Percentiles rank a stretch among this genome's conserved stretches.
Conservation (phyloP, 768 basidiomycete genomes). For the Auriscalpium microsporum region DNA sequence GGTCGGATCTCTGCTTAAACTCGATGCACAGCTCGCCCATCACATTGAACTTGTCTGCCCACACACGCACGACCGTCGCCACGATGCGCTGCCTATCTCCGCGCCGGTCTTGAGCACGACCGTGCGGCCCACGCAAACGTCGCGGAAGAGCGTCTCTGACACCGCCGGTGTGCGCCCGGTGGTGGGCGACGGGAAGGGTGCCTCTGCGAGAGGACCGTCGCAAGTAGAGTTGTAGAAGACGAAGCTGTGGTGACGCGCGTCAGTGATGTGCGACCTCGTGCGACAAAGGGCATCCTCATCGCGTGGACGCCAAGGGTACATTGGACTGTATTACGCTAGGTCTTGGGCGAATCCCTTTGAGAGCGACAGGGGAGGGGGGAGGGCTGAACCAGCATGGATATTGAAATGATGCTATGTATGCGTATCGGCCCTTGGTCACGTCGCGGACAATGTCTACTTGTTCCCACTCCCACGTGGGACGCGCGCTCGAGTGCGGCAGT, state of each 20-base stretch:
- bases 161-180: slow-evolving; percentile 23
- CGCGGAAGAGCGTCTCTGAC: slow-evolving; percentile 27
- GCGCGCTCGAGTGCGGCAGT: no score
- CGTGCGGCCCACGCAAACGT: slow-evolving; percentile 32
- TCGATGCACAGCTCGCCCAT: slow-evolving; percentile 34
- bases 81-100: slow-evolving; percentile 22
- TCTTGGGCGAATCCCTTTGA: no score
- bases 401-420: no score
- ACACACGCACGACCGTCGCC: slow-evolving; percentile 27
- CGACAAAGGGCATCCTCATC: no score
- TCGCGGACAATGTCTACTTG: no score
- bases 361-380: no score
- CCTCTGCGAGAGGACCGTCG: slow-evolving; percentile 38
- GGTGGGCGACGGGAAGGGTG: slow-evolving; percentile 25
- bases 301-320: not conserved
- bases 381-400: no score
- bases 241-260: slow-evolving; percentile 17
- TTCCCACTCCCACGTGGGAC: no score
- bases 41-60: slow-evolving; percentile 27
- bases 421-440: no score
- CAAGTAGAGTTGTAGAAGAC: slow-evolving; percentile 54
- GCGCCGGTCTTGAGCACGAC: slow-evolving; percentile 23
- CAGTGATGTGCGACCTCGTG: not conserved
- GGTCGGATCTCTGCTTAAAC: slow-evolving; percentile 25
- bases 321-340: slow-evolving; percentile 17